Conservation (phyloP, 495 filamentous ascomycete species). For the Lepraria neglecta region DNA sequence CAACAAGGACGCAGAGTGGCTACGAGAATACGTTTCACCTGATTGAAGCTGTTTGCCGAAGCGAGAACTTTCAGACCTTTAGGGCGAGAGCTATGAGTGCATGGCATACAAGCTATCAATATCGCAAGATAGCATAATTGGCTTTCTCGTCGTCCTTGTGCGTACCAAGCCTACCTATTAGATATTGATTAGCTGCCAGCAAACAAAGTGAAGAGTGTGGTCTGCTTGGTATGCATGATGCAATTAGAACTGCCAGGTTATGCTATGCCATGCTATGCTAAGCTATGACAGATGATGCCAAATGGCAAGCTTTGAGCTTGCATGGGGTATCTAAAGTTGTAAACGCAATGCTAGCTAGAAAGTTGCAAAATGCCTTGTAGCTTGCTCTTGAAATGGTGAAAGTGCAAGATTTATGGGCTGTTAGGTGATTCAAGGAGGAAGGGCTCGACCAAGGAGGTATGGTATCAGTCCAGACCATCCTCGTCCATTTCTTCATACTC, state of each 20-base stretch:
- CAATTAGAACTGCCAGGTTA: not conserved
- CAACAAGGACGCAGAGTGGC: slow-evolving; percentile 19
- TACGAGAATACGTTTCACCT: not conserved
- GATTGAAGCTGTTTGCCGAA: too few species aligned
- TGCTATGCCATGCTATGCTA: slow-evolving; percentile 2
- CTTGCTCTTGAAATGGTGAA: not conserved
- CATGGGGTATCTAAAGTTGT: too few species aligned
- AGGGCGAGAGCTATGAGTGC: too few species aligned
- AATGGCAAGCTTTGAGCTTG: not conserved
- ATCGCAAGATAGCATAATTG: too few species aligned
- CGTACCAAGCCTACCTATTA: too few species aligned
- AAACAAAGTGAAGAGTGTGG: too few species aligned
- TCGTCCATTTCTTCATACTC: not conserved
- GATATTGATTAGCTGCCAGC: too few species aligned
- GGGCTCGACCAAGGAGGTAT: not conserved
- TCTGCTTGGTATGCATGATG: not conserved
- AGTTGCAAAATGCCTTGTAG: too few species aligned
- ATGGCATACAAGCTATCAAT: too few species aligned
- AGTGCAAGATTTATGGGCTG: not conserved
- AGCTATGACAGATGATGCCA: not conserved
- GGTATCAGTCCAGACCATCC: not conserved
- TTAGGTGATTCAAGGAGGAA: not conserved
- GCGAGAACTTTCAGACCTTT: too few species aligned
- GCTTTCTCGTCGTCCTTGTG: too few species aligned
- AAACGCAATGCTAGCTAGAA: too few species aligned